Evolutionary conservation across 371 early-diverging fungal genomes (phyloP), one percentile per base, ranked within the genome.

Genomic region (Mucor racemosus): DNA sequence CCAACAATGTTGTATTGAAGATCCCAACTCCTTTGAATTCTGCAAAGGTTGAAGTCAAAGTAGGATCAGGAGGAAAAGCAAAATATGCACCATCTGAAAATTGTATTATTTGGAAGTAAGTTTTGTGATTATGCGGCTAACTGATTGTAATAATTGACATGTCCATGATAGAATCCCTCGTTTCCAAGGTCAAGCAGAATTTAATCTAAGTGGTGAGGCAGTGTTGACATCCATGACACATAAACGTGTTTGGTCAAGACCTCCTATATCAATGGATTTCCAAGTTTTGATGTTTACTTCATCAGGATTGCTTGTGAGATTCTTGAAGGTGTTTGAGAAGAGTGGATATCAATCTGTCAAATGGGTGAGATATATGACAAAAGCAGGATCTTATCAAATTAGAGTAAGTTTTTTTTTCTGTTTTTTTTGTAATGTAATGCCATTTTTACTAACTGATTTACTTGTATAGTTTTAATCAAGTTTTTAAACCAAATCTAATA

Each of bases 281-380:
- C 93, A 94, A 69, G 93, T 91, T 54, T 73, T 92, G 26, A 94
- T 94, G 94, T 94, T 93, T 72, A 94, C 94, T n/a, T 91, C 92
- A 10, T 94, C 94, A 7, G 95, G 95, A 35, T 74, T 95, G 64
- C 81, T 93, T 72, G 96, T 96, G 21, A 85, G 94, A 69, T 96
- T 92, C 83, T 72, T 96, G 58, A 95, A 96, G 77, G 93, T 95
- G 34, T 94, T 95, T 81, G 96, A 96, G 69, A 94, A 94, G 84
- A 90, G 90, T 67, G 91, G 91, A 67, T 96, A 96, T 69, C 89
- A 92, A 62, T 91, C 90, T 69, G 94, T 94, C 42, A 94, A 94
- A 75, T 95, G 96, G 96, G 95, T 96, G n/a, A 79, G 96, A 67
- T 96, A 96, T 75, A 89, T 94, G 89, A 94, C 96, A 60, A 94